phyloP scores from a whole-genome alignment of 495 filamentous ascomycete species.

The Penicillium cataractarum region DNA sequence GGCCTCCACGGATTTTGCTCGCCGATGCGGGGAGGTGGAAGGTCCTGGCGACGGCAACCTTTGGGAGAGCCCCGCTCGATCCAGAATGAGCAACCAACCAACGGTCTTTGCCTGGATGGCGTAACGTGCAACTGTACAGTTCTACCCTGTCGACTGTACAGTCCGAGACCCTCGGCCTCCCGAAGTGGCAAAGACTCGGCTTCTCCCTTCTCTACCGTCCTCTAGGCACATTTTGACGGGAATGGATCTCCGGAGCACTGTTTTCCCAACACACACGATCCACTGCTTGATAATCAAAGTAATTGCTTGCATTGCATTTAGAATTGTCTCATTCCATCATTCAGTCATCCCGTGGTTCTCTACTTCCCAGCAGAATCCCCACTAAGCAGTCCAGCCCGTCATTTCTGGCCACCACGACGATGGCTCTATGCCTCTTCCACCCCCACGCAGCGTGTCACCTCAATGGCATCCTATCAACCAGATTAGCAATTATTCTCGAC shows the following conservation, averaged over 20 bases:
- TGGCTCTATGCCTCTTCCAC: conserved; percentile 32
- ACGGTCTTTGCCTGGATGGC: conserved; percentile 13
- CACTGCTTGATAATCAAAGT: conserved; percentile 3
- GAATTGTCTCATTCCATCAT: background rate
- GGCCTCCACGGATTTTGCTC: conserved; percentile 24
- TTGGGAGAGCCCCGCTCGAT: conserved; percentile 23
- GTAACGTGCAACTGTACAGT: conserved; percentile 6
- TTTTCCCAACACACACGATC: background rate
- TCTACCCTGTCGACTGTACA: too few relatives aligned
- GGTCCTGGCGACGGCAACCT: conserved; percentile 46
- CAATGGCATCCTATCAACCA: conserved; percentile 64
- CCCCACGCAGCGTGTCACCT: conserved; percentile 68
- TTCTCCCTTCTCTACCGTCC: background rate
- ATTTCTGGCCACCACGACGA: background rate
- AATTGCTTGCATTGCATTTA: background rate
- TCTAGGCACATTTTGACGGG: background rate
- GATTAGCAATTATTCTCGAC: conserved; percentile 17
- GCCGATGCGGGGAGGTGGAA: conserved; percentile 36
- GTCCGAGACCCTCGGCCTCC: conserved; percentile 6
- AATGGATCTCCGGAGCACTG: background rate
- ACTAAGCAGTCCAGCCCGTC: background rate
- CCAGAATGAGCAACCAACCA: background rate
- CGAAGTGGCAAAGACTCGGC: background rate
- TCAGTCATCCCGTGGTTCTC: background rate
- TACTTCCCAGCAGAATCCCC: background rate